Conservation (phyloP, 257 asterid species). For the Ilex aquifolium region DNA sequence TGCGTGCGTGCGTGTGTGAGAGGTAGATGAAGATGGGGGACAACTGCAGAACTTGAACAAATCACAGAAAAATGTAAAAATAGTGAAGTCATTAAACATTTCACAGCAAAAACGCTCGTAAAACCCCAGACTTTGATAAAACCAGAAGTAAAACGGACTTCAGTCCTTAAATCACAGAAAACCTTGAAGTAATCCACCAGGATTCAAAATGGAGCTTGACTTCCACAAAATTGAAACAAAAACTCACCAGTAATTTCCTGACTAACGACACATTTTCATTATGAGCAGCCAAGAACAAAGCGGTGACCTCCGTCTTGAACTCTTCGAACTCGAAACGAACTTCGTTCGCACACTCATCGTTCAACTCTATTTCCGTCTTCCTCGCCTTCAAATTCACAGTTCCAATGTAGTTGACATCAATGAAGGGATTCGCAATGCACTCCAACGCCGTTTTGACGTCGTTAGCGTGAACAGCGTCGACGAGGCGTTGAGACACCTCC, state of each 20-base stretch:
- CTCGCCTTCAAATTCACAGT: constrained; percentile 49
- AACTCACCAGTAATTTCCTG: constrained; percentile 44
- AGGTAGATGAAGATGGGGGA: too few species aligned
- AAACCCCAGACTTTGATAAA: too few species aligned
- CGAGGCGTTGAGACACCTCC: constrained; percentile 52
- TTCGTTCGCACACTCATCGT: constrained; percentile 47
- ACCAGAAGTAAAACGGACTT: too few species aligned
- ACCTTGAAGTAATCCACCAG: background rate
- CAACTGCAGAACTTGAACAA: background rate
- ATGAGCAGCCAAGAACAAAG: constrained; percentile 68
- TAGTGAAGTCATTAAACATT: too few species aligned
- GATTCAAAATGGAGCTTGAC: too few species aligned
- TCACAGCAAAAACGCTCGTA: too few species aligned
- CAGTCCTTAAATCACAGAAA: background rate
- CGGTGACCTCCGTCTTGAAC: constrained; percentile 70
- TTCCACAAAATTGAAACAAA: too few species aligned
- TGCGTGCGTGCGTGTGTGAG: too few species aligned
- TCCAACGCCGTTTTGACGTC: constrained; percentile 42
- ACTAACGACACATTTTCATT: constrained; percentile 56
- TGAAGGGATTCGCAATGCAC: constrained; percentile 34
- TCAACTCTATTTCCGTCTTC: constrained; percentile 53
- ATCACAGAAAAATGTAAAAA: background rate
- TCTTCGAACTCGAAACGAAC: constrained; percentile 63
- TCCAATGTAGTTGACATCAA: constrained; percentile 62
- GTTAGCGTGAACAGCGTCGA: constrained; percentile 48